These are phyloP conservation scores for Piper betle DNA, from an alignment of 164 flowering plant species.

Conservation along the genomic window DNA sequence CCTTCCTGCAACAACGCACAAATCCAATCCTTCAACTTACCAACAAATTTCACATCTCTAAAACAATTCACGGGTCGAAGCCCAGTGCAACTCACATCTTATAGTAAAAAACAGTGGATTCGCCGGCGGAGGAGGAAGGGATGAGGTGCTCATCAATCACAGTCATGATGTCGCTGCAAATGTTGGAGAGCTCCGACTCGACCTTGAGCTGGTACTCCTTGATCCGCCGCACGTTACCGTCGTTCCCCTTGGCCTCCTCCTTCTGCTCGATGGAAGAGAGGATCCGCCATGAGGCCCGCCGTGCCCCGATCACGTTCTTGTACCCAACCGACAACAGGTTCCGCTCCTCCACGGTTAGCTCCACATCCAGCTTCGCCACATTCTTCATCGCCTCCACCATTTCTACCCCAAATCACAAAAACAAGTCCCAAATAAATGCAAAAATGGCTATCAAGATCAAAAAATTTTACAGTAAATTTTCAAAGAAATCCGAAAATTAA, in stretches of 20 bases:
- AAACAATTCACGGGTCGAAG: background rate
- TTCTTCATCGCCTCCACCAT: no score
- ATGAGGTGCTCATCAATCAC: constrained; percentile 71
- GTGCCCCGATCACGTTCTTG: constrained; percentile 83
- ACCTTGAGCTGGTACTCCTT: constrained; percentile 68
- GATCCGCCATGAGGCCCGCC: constrained; percentile 92
- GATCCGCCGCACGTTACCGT: constrained; percentile 51
- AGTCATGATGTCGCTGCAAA: constrained; percentile 57
- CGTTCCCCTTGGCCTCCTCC: constrained; percentile 82
- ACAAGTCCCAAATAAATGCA: no score
- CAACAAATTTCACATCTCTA: background rate
- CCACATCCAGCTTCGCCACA: no score
- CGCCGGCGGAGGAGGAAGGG: constrained; percentile 57
- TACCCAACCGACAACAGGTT: constrained; percentile 82
- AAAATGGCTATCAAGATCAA: no score
- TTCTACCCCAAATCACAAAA: no score
- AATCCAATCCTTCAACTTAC: background rate
- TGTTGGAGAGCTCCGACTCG: constrained; percentile 73
- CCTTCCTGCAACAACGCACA: constrained; percentile 26
- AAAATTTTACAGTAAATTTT: no score
- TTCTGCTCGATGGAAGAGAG: no score
- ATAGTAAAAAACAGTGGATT: constrained; percentile 70
- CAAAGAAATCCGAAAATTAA: no score
- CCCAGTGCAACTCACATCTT: constrained; percentile 58
- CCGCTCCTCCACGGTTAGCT: constrained; percentile 78